Conservation (phyloP, 352 stramenopile species). For the Phytophthora quininea region DNA sequence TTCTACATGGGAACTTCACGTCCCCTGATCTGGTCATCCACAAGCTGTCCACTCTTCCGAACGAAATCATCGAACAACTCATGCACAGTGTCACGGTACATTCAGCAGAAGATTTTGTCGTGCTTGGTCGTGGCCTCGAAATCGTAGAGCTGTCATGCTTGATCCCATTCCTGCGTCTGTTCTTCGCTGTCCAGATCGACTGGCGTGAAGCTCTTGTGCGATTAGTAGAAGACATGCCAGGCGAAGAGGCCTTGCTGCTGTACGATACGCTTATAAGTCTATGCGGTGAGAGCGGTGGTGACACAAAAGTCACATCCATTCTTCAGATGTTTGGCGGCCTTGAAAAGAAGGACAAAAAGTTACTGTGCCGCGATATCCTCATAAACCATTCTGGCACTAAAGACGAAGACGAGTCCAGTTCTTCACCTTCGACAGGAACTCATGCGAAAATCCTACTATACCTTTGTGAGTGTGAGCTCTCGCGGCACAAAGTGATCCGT, state of each 20-base stretch:
- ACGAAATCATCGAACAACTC: constrained; percentile 25
- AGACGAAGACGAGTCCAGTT: constrained; percentile 1
- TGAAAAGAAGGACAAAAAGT: constrained; percentile 43
- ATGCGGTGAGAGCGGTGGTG: constrained; percentile 3
- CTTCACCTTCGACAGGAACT: constrained; percentile 4
- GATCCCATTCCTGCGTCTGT: constrained; percentile 42
- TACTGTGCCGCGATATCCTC: constrained; percentile 44
- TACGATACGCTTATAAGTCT: constrained; percentile 52
- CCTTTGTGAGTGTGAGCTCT: constrained; percentile 45
- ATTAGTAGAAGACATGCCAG: constrained; percentile 55
- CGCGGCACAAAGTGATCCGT: constrained; percentile 55
- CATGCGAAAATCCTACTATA: constrained; percentile 49
- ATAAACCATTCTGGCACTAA: constrained; percentile 8
- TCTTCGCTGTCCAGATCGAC: constrained; percentile 32
- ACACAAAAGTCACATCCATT: constrained; percentile 28
- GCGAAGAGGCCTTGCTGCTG: constrained; percentile 32
- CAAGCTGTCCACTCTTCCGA: constrained; percentile 45
- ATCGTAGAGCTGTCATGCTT: constrained; percentile 28
- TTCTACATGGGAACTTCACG: constrained; percentile 46
- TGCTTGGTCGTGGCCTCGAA: constrained; percentile 56
- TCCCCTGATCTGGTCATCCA: constrained; percentile 49
- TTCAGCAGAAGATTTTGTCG: constrained; percentile 35
- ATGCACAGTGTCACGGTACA: constrained; percentile 36
- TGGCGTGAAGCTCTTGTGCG: constrained; percentile 40
- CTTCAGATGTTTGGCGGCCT: constrained; percentile 50